These are phyloP conservation scores for Aulographum hederae DNA, from an alignment of 2,329 filamentous ascomycete species.

Conservation along the genomic window DNA sequence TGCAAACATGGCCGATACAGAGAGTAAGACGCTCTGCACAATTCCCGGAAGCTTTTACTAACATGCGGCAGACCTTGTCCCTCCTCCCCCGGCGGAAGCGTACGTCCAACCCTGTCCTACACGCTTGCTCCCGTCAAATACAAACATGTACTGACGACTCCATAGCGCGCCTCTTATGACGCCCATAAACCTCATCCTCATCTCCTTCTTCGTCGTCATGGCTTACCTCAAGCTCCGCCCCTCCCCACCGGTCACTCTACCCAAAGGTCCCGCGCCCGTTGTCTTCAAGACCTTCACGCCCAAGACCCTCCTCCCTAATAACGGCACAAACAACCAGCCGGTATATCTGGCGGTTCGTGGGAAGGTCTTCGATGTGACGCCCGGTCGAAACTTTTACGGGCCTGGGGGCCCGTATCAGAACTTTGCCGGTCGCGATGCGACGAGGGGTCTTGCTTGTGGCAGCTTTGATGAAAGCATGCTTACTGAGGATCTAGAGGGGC, in stretches of 20 bases:
- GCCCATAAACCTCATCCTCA: conserved; percentile 42
- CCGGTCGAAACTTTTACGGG: conserved; percentile 86
- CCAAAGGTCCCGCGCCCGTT: conserved; percentile 45
- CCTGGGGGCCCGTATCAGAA: conserved; percentile 90
- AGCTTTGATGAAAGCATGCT: conserved; percentile 94
- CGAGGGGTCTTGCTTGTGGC: conserved; percentile 68
- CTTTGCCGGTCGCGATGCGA: conserved; percentile 87
- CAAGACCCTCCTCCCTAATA: conserved; percentile 66
- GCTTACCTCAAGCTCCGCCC: conserved; percentile 42
- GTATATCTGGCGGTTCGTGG: conserved; percentile 88
- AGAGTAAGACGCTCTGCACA: too few relatives aligned
- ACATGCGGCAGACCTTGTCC: too few relatives aligned
- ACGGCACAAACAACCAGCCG: conserved; percentile 53
- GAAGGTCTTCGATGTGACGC: conserved; percentile 74
- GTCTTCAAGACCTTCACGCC: conserved; percentile 79
- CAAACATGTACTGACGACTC: conserved; percentile 7
- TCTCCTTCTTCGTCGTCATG: conserved; percentile 37
- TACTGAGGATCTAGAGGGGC: conserved; percentile 73
- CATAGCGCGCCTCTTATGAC: conserved; percentile 34
- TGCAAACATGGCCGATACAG: too few relatives aligned
- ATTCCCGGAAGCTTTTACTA: too few relatives aligned
- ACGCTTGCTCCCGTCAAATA: too few relatives aligned
- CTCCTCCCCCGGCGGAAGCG: too few relatives aligned
- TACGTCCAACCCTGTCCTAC: too few relatives aligned
- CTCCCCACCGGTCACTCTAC: conserved; percentile 30